A percentile compares a stretch with the other conserved stretches of the same genome.
Evolutionary conservation across 2,329 filamentous ascomycete genomes (phyloP).

Genomic region (Penicillium freii): DNA sequence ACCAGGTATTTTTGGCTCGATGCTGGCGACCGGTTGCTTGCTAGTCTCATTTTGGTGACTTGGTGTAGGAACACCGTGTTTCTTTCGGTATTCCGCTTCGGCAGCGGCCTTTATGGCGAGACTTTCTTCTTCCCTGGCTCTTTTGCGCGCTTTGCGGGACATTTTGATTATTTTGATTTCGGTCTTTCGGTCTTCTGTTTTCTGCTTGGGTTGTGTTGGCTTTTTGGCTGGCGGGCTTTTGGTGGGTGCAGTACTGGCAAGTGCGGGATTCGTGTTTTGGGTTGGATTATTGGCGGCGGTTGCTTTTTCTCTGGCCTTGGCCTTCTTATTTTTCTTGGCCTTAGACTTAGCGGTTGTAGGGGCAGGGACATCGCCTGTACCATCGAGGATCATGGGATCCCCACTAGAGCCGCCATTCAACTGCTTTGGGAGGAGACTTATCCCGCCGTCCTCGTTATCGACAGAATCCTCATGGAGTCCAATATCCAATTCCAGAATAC

Average conservation of each 20-base stretch:
- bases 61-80: neutral
- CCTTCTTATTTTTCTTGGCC: slow-evolving; percentile 1
- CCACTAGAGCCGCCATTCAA: neutral
- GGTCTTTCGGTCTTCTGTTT: neutral
- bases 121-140: neutral
- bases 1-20: neutral
- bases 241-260: neutral
- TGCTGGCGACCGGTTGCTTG: neutral
- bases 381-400: neutral
- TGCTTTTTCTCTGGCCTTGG: neutral
- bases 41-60: neutral
- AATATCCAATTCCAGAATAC: slow-evolving; percentile 26
- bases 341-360: neutral
- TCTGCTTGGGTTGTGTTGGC: neutral
- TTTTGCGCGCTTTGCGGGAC: neutral
- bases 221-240: neutral
- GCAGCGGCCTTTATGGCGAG: neutral
- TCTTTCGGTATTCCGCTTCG: neutral
- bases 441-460: slow-evolving; percentile 18
- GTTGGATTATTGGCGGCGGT: neutral
- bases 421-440: slow-evolving; percentile 6
- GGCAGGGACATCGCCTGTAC: neutral
- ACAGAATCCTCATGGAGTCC: slow-evolving; percentile 1
- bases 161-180: neutral
- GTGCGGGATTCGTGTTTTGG: too few species aligned